These are phyloP conservation scores for Ceratobasidium sp. DNA, from an alignment of 1,284 basidiomycete genomes.

Conservation along the genomic window DNA sequence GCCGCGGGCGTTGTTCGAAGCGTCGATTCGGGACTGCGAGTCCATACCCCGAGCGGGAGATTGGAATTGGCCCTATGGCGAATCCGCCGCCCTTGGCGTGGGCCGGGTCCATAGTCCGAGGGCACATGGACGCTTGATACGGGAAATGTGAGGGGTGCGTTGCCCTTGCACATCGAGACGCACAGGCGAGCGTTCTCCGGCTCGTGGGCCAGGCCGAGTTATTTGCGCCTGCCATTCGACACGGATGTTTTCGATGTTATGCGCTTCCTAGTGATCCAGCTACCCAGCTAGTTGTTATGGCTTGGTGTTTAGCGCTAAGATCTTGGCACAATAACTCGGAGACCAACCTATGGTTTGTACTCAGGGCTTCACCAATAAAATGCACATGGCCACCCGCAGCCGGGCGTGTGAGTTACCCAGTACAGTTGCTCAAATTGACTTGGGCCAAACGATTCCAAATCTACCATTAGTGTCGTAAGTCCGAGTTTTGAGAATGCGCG, in stretches of 20 bases:
- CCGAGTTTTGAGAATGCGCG: not conserved
- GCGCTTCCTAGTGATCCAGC: constrained; percentile 6
- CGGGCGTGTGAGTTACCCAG: not conserved
- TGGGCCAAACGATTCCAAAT: not conserved
- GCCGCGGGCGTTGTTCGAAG: constrained; percentile 51
- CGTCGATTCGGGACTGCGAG: constrained; percentile 75
- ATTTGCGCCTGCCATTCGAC: too few relatives aligned
- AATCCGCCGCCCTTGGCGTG: constrained; percentile 45
- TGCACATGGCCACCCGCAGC: not conserved
- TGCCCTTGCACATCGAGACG: constrained; percentile 18
- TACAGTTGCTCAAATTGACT: constrained; percentile 4
- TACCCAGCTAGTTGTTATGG: not conserved
- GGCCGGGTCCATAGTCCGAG: constrained; percentile 57
- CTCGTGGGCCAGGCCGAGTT: constrained; percentile 31
- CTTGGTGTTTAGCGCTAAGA: not conserved
- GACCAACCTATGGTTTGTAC: not conserved
- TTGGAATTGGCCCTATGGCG: constrained; percentile 78
- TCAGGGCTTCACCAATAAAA: constrained; percentile 6
- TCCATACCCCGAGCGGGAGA: constrained; percentile 53
- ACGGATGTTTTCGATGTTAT: not conserved
- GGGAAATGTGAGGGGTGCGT: not conserved
- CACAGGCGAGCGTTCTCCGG: constrained; percentile 33
- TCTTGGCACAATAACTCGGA: too few relatives aligned
- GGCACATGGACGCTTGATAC: constrained; percentile 60
- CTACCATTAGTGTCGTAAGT: not conserved